Percentiles rank a stretch among this genome's conserved stretches.
phyloP scores from a whole-genome alignment of 306 rosid species.

The Pterocarpus santalinus region DNA sequence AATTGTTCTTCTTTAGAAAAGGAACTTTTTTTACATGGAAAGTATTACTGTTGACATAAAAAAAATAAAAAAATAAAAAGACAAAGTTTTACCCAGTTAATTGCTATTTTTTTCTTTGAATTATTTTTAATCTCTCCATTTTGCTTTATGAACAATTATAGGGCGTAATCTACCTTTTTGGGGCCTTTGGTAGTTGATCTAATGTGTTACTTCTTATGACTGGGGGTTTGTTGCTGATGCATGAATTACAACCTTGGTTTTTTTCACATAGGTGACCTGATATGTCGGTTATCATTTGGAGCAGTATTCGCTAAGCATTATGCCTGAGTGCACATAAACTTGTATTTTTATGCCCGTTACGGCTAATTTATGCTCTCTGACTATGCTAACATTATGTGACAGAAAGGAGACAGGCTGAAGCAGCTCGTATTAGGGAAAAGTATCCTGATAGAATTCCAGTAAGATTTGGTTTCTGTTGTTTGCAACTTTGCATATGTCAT shows the following conservation, averaged over 20 bases:
- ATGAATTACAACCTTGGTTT: neutral
- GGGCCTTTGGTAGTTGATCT: neutral
- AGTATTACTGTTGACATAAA: neutral
- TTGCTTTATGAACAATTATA: neutral
- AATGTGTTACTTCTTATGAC: neutral
- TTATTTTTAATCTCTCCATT: neutral
- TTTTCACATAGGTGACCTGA: neutral
- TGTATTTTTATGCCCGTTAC: neutral
- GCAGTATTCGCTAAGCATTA: neutral
- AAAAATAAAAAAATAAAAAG: neutral
- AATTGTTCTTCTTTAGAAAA: neutral
- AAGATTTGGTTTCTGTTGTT: constrained; percentile 43
- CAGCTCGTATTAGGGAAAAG: constrained; percentile 70
- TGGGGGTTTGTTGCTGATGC: neutral
- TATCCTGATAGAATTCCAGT: constrained; percentile 81
- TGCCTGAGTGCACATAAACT: neutral
- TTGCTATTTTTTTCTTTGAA: neutral
- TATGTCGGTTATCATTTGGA: neutral
- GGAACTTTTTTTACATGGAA: neutral
- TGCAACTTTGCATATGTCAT: constrained; percentile 7
- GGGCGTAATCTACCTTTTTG: neutral
- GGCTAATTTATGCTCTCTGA: neutral
- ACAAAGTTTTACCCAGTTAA: neutral
- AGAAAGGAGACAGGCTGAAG: constrained; percentile 76
- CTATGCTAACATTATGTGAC: constrained; percentile 21